phyloP scores from a whole-genome alignment of 1,284 basidiomycete species.

The Apiotrichum domesticum region DNA sequence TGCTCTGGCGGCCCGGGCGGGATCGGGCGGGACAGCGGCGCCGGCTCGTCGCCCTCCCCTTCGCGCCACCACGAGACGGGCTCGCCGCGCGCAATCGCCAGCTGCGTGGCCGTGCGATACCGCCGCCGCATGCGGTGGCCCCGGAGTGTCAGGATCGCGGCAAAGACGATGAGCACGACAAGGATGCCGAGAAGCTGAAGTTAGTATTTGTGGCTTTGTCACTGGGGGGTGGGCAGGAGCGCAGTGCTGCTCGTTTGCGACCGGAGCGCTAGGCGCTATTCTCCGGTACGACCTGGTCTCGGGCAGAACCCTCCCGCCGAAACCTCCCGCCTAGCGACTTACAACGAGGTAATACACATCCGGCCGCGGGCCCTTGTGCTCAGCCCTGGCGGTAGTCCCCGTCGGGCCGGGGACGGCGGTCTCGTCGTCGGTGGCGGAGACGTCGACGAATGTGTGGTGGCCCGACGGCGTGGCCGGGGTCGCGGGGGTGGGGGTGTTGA shows the following conservation, averaged over 20 bases:
- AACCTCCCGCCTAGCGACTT: not conserved
- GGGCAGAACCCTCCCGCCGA: not conserved
- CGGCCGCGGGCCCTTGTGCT: not conserved
- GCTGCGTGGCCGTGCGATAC: conserved; percentile 34
- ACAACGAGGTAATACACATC: conserved; percentile 19
- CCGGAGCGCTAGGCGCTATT: no score
- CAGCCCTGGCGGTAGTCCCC: not conserved
- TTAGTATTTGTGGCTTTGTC: no score
- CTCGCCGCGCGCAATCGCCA: conserved; percentile 36
- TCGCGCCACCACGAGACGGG: conserved; percentile 14
- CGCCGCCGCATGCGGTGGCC: conserved; percentile 31
- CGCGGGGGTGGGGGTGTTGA: no score
- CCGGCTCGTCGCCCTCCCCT: not conserved
- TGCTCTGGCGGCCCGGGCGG: not conserved
- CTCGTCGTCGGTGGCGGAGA: no score
- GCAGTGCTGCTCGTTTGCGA: no score
- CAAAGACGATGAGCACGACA: conserved; percentile 29
- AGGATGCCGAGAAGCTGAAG: conserved; percentile 40
- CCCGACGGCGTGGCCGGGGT: no score
- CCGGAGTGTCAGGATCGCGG: conserved; percentile 27
- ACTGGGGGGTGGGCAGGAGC: no score
- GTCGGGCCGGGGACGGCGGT: no score
- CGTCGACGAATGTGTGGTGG: no score
- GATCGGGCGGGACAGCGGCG: not conserved
- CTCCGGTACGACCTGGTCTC: not conserved